phyloP scores from a whole-genome alignment of 306 rosid species.

The Fragaria ananassa region DNA sequence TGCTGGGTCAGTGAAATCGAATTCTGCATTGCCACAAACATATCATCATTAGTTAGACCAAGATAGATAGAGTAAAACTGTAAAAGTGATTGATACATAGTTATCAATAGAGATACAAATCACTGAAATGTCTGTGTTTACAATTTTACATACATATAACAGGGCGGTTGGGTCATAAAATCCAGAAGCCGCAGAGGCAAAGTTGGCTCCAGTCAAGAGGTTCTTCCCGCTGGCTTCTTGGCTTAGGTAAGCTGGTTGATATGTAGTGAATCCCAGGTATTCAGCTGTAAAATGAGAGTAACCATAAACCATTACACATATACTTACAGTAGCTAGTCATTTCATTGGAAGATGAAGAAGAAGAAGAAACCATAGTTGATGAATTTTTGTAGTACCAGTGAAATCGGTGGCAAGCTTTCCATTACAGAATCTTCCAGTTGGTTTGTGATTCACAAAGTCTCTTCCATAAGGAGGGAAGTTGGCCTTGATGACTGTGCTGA shows the following conservation, averaged over 20 bases:
- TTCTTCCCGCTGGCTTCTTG: slow-evolving; percentile 48
- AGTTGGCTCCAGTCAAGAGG: slow-evolving; percentile 56
- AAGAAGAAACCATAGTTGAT: background rate
- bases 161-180: slow-evolving; percentile 40
- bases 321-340: background rate
- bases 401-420: slow-evolving; percentile 64
- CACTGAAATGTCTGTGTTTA: background rate
- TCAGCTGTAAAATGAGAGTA: slow-evolving; percentile 39
- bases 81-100: background rate
- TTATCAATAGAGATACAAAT: background rate
- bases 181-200: slow-evolving; percentile 69
- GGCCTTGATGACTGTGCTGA: slow-evolving; percentile 46
- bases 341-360: background rate
- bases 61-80: background rate
- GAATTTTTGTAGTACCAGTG: slow-evolving; percentile 34
- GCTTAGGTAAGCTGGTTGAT: slow-evolving; percentile 61
- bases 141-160: slow-evolving; percentile 34
- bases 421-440: slow-evolving; percentile 69
- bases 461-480: slow-evolving; percentile 66
- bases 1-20: slow-evolving; percentile 46
- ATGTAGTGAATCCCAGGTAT: slow-evolving; percentile 53
- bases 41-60: background rate
- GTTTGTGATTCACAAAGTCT: slow-evolving; percentile 52
- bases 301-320: background rate
- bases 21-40: slow-evolving; percentile 32